Evolutionary conservation across 257 asterid genomes (phyloP), one percentile per base, ranked within the genome.

Genomic region (Penstemon davidsonii): DNA sequence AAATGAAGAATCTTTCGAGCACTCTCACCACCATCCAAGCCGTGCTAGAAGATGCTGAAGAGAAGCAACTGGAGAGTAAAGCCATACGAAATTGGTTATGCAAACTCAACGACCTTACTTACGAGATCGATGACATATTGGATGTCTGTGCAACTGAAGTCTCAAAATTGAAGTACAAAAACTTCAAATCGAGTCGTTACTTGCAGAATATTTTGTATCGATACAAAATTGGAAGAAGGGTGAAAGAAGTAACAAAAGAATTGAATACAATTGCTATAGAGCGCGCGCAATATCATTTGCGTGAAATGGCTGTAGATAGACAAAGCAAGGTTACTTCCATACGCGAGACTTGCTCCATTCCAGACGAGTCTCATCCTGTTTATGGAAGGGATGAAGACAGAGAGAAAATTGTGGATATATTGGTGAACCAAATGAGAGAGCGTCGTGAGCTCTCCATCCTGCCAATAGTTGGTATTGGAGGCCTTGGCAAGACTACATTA

Each of bases 331-430:
- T 66, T 7, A 7, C 61, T 39, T 60, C 56, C 62, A 33, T 37
- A 18, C 80, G 83, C 13, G 83, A 75, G 73, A 81, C 83, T 2
- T 58, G 79, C 8, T 81, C 80, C 5, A 0, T 60, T n/a, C 10
- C 74, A 55, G 74, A 64, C 4, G n/a, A 64, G n/a, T 19, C 71
- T 41, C 50, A 71, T 37, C 52, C 7, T 8, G 67, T 77, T 47
- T 62, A 55, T n/a, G 78, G 85, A 3, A 60, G 84, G 69, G 69
- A 70, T 0, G 9, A 73, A 18, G 83, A 81, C 5, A 55, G 37
- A 41, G 72, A 67, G 37, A 46, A 66, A 60, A 75, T 81, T 51
- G 77, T 81, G 8, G 50, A 68, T 4, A 64, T 73, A 18, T 68
- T 73, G 80, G 64, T 46, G 69, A 66, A 76, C n/a, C 38, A 42